Percentiles rank a stretch among this genome's conserved stretches.
phyloP scores from a whole-genome alignment of 768 basidiomycete species.

The Arthromyces matolae region DNA sequence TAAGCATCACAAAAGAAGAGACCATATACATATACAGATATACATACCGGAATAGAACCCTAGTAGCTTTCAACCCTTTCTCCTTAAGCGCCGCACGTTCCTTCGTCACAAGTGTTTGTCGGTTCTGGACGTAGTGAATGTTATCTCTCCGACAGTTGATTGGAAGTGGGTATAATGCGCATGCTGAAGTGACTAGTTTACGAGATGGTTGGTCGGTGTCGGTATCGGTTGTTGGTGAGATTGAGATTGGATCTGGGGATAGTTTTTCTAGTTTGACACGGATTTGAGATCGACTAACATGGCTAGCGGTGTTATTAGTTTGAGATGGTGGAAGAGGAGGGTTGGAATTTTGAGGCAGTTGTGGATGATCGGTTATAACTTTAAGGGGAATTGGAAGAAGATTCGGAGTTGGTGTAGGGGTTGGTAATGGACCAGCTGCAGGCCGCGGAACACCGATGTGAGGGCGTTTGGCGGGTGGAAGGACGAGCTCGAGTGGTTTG shows the following conservation, averaged over 20 bases:
- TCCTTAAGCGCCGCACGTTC: constrained; percentile 18
- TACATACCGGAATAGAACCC: constrained; percentile 20
- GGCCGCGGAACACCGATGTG: background rate
- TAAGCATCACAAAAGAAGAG: too few relatives aligned
- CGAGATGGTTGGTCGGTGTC: too few relatives aligned
- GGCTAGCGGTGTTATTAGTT: too few relatives aligned
- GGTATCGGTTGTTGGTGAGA: too few relatives aligned
- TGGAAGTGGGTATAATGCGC: constrained; percentile 25
- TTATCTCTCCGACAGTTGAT: constrained; percentile 21
- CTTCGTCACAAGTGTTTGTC: constrained; percentile 18
- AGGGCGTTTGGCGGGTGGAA: background rate
- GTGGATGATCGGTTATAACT: too few relatives aligned
- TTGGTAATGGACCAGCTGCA: background rate
- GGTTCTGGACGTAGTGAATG: constrained; percentile 16
- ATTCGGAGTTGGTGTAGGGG: too few relatives aligned
- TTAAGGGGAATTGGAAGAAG: too few relatives aligned
- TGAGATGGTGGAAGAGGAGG: too few relatives aligned
- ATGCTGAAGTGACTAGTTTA: constrained; percentile 25
- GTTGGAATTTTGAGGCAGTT: too few relatives aligned
- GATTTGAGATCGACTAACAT: too few relatives aligned
- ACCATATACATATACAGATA: too few relatives aligned
- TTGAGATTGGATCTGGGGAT: constrained; percentile 8
- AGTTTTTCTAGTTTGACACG: constrained; percentile 2
- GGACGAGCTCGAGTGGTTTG: too few relatives aligned
- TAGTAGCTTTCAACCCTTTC: constrained; percentile 22